Evolutionary conservation across 1,284 basidiomycete genomes (phyloP), one percentile per base, ranked within the genome.

Genomic region (Termitomyces sp.): DNA sequence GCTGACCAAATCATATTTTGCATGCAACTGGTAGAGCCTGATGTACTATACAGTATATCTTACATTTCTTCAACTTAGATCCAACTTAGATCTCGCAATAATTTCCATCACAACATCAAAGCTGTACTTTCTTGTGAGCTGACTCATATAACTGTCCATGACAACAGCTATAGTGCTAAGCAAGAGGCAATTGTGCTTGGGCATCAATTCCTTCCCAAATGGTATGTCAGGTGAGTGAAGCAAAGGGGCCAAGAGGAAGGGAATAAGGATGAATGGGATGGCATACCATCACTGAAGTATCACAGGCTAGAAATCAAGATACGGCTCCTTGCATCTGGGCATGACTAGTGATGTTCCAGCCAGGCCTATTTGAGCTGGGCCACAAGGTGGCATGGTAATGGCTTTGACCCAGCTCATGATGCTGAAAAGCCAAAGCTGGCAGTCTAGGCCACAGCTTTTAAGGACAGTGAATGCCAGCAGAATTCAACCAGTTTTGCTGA

Each of bases 171-270:
- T 84, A 54, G 73, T 78, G 50, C 72, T 72, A 67, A 80, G 65
- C 60, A 80, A 80, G 50, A 89, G 71, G 16, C 84, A 69, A 67
- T 88, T 88, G 21, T 78, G 79, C 71, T 85, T 80, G 16, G 86
- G 86, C 71, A 82, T 88, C 76, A 89, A 79, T 30, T 86, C 86
- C 71, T 89, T 89, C 13, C 85, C 86, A 88, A 88, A 44, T 85
- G 71, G 62, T 86, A 88, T 16, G 86, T 88, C 60, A 89, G 78
- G 58, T 88, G 84, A 66, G 86, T 86, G 13, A 80, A 79, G 68
- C 84, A 88, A 37, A 88, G 64, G 50, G 65, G 18, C 71, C 77
- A 3, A 73, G 68, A 43, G 83, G 11, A 75, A 57, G 0, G 81
- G 81, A 5, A 83, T 81, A 39, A 86, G 64, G 3, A 71, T 60